Conservation (phyloP, 2,329 filamentous ascomycete genomes). For the Arthrobotrys pseudoclavata region DNA sequence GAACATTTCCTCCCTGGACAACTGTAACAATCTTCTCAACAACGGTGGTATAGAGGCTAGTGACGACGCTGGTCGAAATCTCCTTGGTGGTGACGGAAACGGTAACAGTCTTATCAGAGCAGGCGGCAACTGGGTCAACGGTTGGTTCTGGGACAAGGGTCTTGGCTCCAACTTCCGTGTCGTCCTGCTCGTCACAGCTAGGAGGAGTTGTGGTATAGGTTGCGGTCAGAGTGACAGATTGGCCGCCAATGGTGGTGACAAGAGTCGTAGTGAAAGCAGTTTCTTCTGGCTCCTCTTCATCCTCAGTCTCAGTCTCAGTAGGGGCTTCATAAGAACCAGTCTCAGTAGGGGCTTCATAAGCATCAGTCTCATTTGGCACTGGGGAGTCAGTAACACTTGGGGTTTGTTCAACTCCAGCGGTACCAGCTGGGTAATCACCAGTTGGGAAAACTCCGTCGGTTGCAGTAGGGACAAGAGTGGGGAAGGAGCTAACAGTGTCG, state of each 20-base stretch:
- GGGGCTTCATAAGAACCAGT: constrained; percentile 21
- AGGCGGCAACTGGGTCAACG: constrained; percentile 10
- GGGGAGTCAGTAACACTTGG: constrained; percentile 35
- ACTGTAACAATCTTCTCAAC: constrained; percentile 54
- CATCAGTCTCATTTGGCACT: constrained; percentile 15
- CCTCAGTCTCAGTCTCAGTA: constrained; percentile 24
- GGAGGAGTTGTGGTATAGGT: constrained; percentile 44
- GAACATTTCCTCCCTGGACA: constrained; percentile 50
- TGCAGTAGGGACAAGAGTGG: constrained; percentile 29
- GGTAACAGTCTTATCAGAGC: constrained; percentile 36
- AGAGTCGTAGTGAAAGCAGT: constrained; percentile 36
- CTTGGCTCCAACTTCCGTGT: constrained; percentile 15
- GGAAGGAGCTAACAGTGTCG: constrained; percentile 19
- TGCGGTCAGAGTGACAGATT: constrained; percentile 55
- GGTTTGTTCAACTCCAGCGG: constrained; percentile 25
- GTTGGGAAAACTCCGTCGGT: constrained; percentile 42
- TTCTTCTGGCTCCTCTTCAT: constrained; percentile 33
- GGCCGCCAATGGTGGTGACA: constrained; percentile 44
- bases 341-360: constrained; percentile 2
- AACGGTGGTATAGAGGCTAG: constrained; percentile 37
- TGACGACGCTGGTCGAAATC: constrained; percentile 22
- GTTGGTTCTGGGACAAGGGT: constrained; percentile 24
- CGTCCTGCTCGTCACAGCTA: constrained; percentile 44
- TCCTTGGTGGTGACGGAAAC: constrained; percentile 28
- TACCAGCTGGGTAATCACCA: constrained; percentile 24